Base-by-base conservation (phyloP, 345 rosid species). In the Excoecaria cochinchinensis region DNA sequence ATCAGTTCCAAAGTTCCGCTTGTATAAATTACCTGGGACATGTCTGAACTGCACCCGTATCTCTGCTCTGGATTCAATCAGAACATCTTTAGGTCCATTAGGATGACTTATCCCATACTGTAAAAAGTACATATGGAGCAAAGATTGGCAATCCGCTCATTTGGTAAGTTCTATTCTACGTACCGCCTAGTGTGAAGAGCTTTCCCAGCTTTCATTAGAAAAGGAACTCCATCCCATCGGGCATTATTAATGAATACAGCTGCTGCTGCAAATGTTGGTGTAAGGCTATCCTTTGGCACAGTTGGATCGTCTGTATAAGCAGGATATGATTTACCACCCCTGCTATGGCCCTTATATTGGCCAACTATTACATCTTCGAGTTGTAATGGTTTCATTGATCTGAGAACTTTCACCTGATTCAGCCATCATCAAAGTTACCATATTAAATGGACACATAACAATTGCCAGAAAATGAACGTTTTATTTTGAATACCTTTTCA, bases 171-270 rank as follows among this genome's bases (percentile, higher is more conserved):
- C 12, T 39, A 51, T 74, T 8, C 31, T 31, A 31, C 31, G 2
- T 74, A 91, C 94, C 91, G 80, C 85, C 75, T 89, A 0, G 92
- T 91, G 77, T 92, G 91, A 19, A 92, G 94, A 78, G 97, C 97
- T 83, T 95, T 95, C 57, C 95, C 97, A 0, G 98, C 97, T 87
- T 91, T 95, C 97, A 91, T 91, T 48, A 92, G 87, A 78, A 95
- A 95, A 51, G 97, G 95, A 67, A 95, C 99, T 21, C 97, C 97
- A 48, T 95, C 99, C 99, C 99, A 95, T 77, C 99, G 79, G 21
- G 93, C 97, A 51, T 95, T 95, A 74, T 92, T 85, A 48, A 95
- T 86, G 76, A 91, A 95, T 73, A 95, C 86, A 62, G 97, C 97
- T 7, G 99, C 97, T 0, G 97, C 97, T 0, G 97, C 93, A 82